These are phyloP conservation scores for Linum tenue DNA, from an alignment of 345 rosid species.

Conservation along the genomic window DNA sequence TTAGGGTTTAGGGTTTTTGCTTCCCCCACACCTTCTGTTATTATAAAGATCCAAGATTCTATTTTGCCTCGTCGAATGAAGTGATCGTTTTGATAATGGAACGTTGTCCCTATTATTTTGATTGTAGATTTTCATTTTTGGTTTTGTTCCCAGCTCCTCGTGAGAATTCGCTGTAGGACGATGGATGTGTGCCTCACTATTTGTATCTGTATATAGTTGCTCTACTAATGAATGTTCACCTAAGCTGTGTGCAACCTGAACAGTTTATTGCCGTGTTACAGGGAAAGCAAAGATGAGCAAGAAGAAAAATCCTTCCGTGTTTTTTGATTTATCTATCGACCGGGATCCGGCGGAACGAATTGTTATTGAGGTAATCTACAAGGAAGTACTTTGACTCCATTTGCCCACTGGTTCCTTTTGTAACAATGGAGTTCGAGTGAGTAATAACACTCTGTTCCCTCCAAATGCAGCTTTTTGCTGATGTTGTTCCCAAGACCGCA, in stretches of 20 bases:
- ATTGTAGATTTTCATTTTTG: neutral
- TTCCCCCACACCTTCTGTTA: neutral
- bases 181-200: too few species aligned
- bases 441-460: neutral
- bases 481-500: conserved; percentile 84
- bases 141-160: too few species aligned
- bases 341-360: conserved; percentile 60
- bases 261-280: neutral
- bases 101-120: neutral
- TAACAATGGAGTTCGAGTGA: neutral
- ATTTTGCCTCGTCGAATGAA: neutral
- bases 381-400: neutral
- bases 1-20: conserved; percentile 1
- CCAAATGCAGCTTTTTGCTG: conserved; percentile 66
- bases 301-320: conserved; percentile 70
- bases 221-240: too few species aligned
- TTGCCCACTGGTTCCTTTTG: neutral
- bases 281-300: conserved; percentile 42
- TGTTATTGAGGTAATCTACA: conserved; percentile 61
- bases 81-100: neutral
- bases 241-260: neutral
- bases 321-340: conserved; percentile 64
- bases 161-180: too few species aligned
- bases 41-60: neutral
- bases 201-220: neutral